Base-by-base conservation (phyloP, 2,329 filamentous ascomycete genomes). In the Xylaria multiplex region DNA sequence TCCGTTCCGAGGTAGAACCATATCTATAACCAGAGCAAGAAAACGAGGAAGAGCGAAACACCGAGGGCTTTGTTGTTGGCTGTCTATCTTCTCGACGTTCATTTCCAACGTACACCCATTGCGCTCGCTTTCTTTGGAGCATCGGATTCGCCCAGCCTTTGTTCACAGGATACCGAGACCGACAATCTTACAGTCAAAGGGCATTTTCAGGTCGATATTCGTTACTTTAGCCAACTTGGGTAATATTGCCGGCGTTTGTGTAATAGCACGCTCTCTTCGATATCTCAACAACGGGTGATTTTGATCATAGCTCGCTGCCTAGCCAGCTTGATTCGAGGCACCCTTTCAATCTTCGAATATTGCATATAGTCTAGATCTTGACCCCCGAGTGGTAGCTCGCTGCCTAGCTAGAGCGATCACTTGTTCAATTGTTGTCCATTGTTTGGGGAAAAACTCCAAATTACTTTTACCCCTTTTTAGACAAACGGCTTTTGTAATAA, bases 101-200 rank as follows among this genome's bases (percentile, higher is more conserved):
- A 67, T 76, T 76, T 73, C 70, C 68, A 66, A 68, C 69, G 62
- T 59, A 68, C 70, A 66, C 69, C 69, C 66, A 70, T 70, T 70
- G 65, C 72, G 71, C 72, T 75, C 74, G 70, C 72, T 76, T 73
- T 72, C 68, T 71, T 75, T 76, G 74, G 73, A 71, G 71, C 64
- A 67, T 67, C 59, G 64, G 68, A 65, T 67, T 71, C 60, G 66
- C 69, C 67, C 59, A 60, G 72, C 70, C 75, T 77, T 76, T 76
- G 73, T 77, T 75, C 71, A 69, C 73, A 66, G 68, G 67, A 52
- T 64, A 67, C 72, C 70, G 71, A 32, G 66, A 69, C 66, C 69
- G 69, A 70, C 68, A 59, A 69, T 68, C 49, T 55, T 55, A 48
- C 64, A 52, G 43, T 74, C 73, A 74, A 76, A 75, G 73, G 67